Evolutionary conservation across 2,329 filamentous ascomycete species (phyloP), one percentile per base, ranked within the genome.

Genomic region (Cryphonectria japonica): DNA sequence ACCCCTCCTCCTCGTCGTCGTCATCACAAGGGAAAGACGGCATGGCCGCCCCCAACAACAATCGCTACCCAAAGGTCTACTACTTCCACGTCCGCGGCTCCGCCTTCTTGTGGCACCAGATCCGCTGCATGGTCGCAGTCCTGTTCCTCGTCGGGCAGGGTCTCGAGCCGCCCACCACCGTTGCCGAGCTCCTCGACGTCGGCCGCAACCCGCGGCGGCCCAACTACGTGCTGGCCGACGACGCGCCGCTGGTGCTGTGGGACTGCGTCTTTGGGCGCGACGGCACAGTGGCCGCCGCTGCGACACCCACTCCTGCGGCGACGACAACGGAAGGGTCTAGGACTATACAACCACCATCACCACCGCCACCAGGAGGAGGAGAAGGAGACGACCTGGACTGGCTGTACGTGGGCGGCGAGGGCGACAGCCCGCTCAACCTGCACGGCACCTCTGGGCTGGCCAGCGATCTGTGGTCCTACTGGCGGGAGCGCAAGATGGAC

Each of bases 21-120:
- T 34, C 34, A 3, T 34, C 34, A 6, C 34, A 34, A 9, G 29
- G 22, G 34, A 19, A 63, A 26, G 6, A 43, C n/a, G 29, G 3
- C n/a, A 3, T 57, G 16, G 14, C 4, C 39, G 16, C 26, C 9
- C 11, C 3, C 57, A 16, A 1, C 26, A 16, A 13, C 71, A 76
- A 70, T 0, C 73, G 71, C 7, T 77, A 81, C 68, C 86, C 90
- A 8, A 93, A 93, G 77, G 87, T 98, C 19, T 98, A 97, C 83
- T 91, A 92, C 73, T 97, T 99, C 81, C 91, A 92, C 71, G 90
- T 99, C 57, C 90, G 95, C 75, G 96, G 96, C 29, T 94, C 92
- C 9, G 96, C 95, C 1, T 99, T 99, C 81, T 83, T 99, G 63
- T 99, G 96, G 96, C 96, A 99, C 82, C 96, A 99, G 83, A 97